These are phyloP conservation scores for Globisporangium carolinianum DNA, from an alignment of 352 stramenopile genomes.

Conservation along the genomic window DNA sequence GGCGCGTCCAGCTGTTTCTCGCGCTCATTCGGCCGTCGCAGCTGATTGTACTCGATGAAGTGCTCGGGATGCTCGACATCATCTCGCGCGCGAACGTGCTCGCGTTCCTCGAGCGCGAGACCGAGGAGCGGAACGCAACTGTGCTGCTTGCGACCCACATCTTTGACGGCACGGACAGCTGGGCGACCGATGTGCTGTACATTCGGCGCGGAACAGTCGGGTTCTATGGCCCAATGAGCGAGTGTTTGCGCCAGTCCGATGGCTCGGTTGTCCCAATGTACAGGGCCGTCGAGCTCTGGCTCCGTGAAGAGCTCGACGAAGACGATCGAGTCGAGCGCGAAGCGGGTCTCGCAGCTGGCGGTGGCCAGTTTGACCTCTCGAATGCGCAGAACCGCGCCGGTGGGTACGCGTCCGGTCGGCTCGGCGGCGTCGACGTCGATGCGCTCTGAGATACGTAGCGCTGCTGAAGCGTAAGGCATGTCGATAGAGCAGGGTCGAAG, in stretches of 20 bases:
- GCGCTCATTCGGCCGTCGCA: slow-evolving; percentile 94
- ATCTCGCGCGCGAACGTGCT: slow-evolving; percentile 93
- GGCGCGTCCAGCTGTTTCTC: slow-evolving; percentile 95
- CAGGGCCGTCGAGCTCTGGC: slow-evolving; percentile 88
- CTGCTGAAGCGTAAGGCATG: slow-evolving; percentile 22
- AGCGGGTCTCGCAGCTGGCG: slow-evolving; percentile 21
- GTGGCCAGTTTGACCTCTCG: slow-evolving; percentile 37
- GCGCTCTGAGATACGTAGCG: slow-evolving; percentile 10
- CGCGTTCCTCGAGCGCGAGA: slow-evolving; percentile 87
- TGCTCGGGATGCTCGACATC: slow-evolving; percentile 96
- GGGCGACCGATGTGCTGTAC: slow-evolving; percentile 94
- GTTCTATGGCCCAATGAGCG: slow-evolving; percentile 57
- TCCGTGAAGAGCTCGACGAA: slow-evolving; percentile 87
- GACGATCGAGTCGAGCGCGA: slow-evolving; percentile 68
- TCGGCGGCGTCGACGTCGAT: slow-evolving; percentile 53
- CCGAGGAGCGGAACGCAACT: slow-evolving; percentile 45
- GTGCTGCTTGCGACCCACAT: slow-evolving; percentile 92
- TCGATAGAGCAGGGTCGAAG: not conserved
- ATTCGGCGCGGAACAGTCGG: slow-evolving; percentile 57
- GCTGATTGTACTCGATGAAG: slow-evolving; percentile 97
- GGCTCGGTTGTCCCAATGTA: slow-evolving; percentile 85
- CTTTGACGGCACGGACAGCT: slow-evolving; percentile 96
- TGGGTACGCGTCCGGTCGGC: slow-evolving; percentile 61
- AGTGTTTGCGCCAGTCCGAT: slow-evolving; percentile 45
- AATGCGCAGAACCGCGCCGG: slow-evolving; percentile 74